Evolutionary conservation across 2,329 filamentous ascomycete species (phyloP), one percentile per base, ranked within the genome.

Genomic region (Neophaeococcomyces aloes): DNA sequence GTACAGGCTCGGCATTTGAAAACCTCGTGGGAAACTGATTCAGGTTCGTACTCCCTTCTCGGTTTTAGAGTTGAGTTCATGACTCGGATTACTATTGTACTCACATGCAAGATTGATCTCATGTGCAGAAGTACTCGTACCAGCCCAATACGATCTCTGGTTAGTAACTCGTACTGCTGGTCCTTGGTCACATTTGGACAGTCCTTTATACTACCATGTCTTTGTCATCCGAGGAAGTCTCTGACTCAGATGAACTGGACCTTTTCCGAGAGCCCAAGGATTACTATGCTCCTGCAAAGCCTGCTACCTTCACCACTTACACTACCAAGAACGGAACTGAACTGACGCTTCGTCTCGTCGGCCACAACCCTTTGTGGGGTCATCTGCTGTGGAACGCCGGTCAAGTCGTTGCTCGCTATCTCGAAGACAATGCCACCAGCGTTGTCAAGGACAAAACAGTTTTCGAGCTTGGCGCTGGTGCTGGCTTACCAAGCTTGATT

Each of bases 351-450:
- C 78, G 84, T 56, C 76, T 95, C 10, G 85, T 94, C 34, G 88
- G 88, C 48, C 80, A 85, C 63, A 89, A 84, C 68, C 85, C 87
- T 18, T 75, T 93, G 11, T 94, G 93, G 76, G 88, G 86, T 13
- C 86, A 95, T 63, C 75, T 84, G 52, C 74, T 95, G 23, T 96
- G 89, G 89, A 93, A 95, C 62, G 88, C 86, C 48, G 81, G 82
- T 48, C 81, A 84, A 49, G 78, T 85, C 30, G 74, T 89, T 38
- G 78, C 87, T 13, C 71, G 78, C 53, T 87, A 87, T 64, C 78
- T 95, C 46, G 86, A 94, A 64, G 66, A 75, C 32, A 70, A 78
- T 51, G 72, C 78, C n/a, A 56, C 62, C 7, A 51, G 63, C 1
- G 71, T 85, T 3, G 72, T 94, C n/a, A 57, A 65, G 11, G 72